Percentiles rank a stretch among this genome's conserved stretches.
Evolutionary conservation across 257 asterid genomes (phyloP).

Genomic region (Thymus mandschuricus): DNA sequence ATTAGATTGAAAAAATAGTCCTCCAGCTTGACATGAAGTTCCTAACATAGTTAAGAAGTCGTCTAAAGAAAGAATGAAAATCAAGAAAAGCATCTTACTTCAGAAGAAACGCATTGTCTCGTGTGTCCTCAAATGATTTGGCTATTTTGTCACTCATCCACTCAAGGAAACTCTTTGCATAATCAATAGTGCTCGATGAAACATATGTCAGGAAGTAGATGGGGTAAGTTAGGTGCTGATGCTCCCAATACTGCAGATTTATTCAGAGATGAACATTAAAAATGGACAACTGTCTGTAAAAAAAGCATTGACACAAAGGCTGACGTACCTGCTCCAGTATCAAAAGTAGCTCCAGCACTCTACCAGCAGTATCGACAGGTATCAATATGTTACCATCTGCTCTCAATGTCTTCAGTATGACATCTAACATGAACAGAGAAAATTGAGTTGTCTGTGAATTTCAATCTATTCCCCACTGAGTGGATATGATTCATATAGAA

Average conservation of each 20-base stretch:
- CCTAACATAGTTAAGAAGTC: constrained; percentile 24
- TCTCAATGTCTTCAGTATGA: constrained; percentile 68
- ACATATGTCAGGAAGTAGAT: constrained; percentile 85
- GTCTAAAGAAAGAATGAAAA: constrained; percentile 28
- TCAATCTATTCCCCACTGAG: constrained; percentile 2
- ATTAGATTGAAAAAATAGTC: neutral
- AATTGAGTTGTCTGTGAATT: constrained; percentile 2
- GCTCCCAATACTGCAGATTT: constrained; percentile 89
- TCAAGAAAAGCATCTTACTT: constrained; percentile 55
- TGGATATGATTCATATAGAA: constrained; percentile 19
- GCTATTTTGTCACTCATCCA: constrained; percentile 99
- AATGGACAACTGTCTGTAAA: constrained; percentile 22
- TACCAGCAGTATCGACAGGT: constrained; percentile 98
- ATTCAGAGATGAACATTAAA: constrained; percentile 31
- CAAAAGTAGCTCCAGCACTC: constrained; percentile 89
- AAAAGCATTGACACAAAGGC: constrained; percentile 26
- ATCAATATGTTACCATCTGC: constrained; percentile 81
- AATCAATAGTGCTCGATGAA: constrained; percentile 92
- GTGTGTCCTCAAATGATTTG: constrained; percentile 90
- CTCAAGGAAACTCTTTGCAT: constrained; percentile 93
- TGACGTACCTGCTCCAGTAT: constrained; percentile 81
- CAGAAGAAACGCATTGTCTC: constrained; percentile 90
- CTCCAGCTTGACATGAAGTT: constrained; percentile 6
- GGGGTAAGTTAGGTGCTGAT: constrained; percentile 68
- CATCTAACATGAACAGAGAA: constrained; percentile 52